Conservation (phyloP, 1,284 basidiomycete species). For the Meira nashicola region DNA sequence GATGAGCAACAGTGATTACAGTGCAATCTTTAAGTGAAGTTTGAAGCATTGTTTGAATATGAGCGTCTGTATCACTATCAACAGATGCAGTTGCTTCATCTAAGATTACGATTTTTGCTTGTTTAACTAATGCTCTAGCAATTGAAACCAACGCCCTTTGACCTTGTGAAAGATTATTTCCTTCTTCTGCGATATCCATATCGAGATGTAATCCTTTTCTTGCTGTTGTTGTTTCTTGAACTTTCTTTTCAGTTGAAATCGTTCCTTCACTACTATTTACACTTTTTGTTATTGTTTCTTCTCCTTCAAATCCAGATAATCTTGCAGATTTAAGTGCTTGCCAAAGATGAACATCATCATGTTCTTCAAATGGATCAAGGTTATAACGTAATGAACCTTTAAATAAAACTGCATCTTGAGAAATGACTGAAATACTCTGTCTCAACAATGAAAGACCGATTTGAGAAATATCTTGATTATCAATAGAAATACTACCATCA, state of each 20-base stretch:
- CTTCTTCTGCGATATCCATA: conserved; percentile 76
- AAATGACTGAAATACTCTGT: conserved; percentile 67
- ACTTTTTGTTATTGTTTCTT: not conserved
- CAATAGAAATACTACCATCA: conserved; percentile 49
- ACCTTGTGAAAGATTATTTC: conserved; percentile 64
- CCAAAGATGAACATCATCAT: conserved; percentile 54
- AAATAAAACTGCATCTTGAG: conserved; percentile 74
- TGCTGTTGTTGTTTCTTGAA: conserved; percentile 1
- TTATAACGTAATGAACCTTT: conserved; percentile 65
- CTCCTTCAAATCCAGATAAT: conserved; percentile 19
- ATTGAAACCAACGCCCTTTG: conserved; percentile 74
- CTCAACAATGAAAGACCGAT: conserved; percentile 59
- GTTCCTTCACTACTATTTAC: not conserved
- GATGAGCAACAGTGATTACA: conserved; percentile 10
- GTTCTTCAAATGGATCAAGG: conserved; percentile 68
- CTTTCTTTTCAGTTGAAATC: not conserved
- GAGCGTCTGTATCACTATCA: conserved; percentile 72
- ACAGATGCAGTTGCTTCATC: conserved; percentile 60
- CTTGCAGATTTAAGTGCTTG: conserved; percentile 45
- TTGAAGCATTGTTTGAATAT: conserved; percentile 63
- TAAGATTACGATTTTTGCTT: conserved; percentile 21
- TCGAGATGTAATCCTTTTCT: conserved; percentile 49
- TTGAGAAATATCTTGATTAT: conserved; percentile 57
- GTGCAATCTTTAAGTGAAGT: not conserved
- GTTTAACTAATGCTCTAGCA: conserved; percentile 63